Base-by-base conservation (phyloP, 345 rosid genomes). In the Viola odorata region DNA sequence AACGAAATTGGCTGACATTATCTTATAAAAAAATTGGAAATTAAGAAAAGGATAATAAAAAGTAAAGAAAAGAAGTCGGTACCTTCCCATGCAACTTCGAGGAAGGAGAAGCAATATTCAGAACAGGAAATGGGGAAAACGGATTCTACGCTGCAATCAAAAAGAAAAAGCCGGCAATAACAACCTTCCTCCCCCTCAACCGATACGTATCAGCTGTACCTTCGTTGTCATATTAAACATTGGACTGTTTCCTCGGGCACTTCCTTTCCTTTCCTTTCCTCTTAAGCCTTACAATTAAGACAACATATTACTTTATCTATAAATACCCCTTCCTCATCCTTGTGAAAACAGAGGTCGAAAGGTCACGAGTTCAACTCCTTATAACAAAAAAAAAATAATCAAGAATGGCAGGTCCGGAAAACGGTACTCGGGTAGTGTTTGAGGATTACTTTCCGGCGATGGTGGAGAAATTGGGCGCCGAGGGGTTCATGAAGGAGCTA, bases 361-460 rank as follows among this genome's bases (percentile, higher is more conserved):
- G 32, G 32, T 23, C 1, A 23, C 1, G 32, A 23, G 32, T 23
- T 23, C 2, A 23, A 23, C 1, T 23, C 39, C 9, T 14, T 9
- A 44, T 36, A n/a, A n/a, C 10, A 7, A 12, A 13, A 6, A 36
- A 13, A 9, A 3, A 4, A 3, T 10, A 16, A 8, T 41, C 4
- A 10, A 55, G 3, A 37, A 78, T 76, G 85, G 79, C 49, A 23
- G 32, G 32, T 5, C 58, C 68, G 0, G 5, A 48, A 63, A 73
- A 58, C 12, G 70, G 64, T n/a, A 55, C 78, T 23, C 2, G 1
- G 32, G 76, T 69, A 3, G 76, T 69, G 41, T 84, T 84, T 17
- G 87, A 84, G 45, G 87, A 82, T 60, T 75, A 57, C 40, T 84
- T 84, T 63, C 85, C 87, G 5, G 71, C 82, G 13, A 84, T 84